Evolutionary conservation across 208 protist genomes (phyloP).

Genomic region (Endotrypanum monterogeii): DNA sequence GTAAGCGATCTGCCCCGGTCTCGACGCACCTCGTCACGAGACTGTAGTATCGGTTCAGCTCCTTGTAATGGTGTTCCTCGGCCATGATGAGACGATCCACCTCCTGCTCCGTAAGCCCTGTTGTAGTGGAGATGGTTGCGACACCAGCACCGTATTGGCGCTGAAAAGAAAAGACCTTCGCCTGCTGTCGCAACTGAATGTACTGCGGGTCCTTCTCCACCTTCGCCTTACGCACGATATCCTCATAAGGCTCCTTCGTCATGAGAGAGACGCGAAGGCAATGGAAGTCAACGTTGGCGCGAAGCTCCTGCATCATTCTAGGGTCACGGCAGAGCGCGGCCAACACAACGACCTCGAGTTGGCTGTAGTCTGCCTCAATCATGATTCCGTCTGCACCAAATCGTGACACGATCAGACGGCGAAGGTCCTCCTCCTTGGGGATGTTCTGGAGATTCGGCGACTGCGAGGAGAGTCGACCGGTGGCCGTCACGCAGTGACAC

Average conservation of each 20-base stretch:
- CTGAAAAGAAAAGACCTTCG: constrained; percentile 93
- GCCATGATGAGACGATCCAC: constrained; percentile 83
- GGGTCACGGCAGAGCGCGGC: constrained; percentile 86
- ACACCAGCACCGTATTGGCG: constrained; percentile 90
- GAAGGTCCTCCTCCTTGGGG: constrained; percentile 83
- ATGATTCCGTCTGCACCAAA: constrained; percentile 83
- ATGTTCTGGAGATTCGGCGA: constrained; percentile 92
- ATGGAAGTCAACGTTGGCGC: constrained; percentile 90
- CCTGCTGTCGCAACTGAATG: constrained; percentile 91
- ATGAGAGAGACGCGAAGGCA: constrained; percentile 88
- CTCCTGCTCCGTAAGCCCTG: constrained; percentile 84
- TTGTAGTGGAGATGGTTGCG: constrained; percentile 80
- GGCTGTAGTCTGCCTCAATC: constrained; percentile 92
- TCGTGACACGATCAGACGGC: constrained; percentile 79
- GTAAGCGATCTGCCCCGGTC: constrained; percentile 68
- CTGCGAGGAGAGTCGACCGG: constrained; percentile 87
- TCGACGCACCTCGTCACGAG: constrained; percentile 83
- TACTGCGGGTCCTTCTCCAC: constrained; percentile 82
- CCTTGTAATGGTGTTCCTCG: constrained; percentile 89
- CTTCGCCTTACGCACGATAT: constrained; percentile 86
- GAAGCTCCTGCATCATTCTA: constrained; percentile 87
- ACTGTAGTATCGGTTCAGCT: constrained; percentile 76
- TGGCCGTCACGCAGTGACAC: constrained; percentile 89
- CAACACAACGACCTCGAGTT: constrained; percentile 90
- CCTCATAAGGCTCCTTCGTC: constrained; percentile 90